phyloP scores from a whole-genome alignment of 257 asterid species.

The Forsythia suspensa region DNA sequence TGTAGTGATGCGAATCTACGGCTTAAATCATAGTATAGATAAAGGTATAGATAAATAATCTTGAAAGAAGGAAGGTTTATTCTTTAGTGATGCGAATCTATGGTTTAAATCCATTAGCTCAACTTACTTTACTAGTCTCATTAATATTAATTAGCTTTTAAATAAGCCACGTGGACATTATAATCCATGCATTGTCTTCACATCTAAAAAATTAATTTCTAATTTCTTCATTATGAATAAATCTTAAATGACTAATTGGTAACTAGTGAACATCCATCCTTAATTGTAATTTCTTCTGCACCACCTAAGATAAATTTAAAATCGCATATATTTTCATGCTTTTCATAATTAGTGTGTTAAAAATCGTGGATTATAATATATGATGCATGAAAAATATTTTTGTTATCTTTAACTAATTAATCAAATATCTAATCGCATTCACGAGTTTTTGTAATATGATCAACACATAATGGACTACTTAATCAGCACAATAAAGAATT shows the following conservation, averaged over 20 bases:
- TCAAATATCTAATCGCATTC: background rate
- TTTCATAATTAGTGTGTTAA: background rate
- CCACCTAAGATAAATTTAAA: background rate
- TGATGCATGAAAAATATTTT: too few relatives aligned
- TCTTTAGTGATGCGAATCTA: conserved; percentile 24
- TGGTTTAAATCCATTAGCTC: background rate
- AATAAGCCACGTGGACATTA: background rate
- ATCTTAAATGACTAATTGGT: too few relatives aligned
- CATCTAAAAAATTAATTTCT: background rate
- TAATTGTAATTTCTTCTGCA: too few relatives aligned
- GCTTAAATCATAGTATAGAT: too few relatives aligned
- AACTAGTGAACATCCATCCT: too few relatives aligned
- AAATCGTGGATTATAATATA: background rate
- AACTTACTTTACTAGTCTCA: background rate
- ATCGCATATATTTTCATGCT: background rate
- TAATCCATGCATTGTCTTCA: background rate
- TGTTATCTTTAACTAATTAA: background rate
- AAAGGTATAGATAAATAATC: too few relatives aligned
- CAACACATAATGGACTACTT: background rate
- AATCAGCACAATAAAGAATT: background rate
- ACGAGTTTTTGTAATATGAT: background rate
- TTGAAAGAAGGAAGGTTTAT: conserved; percentile 11
- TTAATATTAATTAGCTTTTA: background rate
- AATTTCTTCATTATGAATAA: too few relatives aligned
- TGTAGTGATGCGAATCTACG: too few relatives aligned